These are phyloP conservation scores for Capsella bursapastoris DNA, from an alignment of 345 rosid genomes.

Conservation along the genomic window DNA sequence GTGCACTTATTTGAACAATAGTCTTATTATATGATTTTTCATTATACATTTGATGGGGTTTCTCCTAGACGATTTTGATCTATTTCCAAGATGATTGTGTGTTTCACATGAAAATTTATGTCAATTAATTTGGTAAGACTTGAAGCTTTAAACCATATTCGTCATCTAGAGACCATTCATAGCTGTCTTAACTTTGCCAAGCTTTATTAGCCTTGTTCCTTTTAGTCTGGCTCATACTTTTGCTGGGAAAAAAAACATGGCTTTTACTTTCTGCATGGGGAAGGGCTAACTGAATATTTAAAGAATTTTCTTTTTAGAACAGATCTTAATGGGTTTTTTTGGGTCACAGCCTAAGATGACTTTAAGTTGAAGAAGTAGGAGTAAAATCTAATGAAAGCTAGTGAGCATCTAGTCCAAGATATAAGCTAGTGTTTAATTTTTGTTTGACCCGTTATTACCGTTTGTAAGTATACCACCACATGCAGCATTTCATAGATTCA, in stretches of 20 bases:
- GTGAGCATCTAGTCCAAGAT: background rate
- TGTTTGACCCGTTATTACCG: constrained; percentile 40
- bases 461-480: constrained; percentile 13
- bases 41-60: background rate
- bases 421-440: constrained; percentile 7
- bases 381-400: background rate
- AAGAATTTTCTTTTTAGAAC: background rate
- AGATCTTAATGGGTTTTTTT: background rate
- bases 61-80: background rate
- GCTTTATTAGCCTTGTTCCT: background rate
- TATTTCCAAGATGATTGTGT: background rate
- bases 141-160: background rate
- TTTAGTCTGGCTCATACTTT: background rate
- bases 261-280: background rate
- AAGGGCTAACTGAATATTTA: constrained; percentile 1
- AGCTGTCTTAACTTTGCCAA: background rate
- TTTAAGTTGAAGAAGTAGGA: constrained; percentile 12
- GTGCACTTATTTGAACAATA: background rate
- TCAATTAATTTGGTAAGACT: background rate
- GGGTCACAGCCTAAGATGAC: constrained; percentile 19
- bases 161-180: background rate
- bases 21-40: background rate
- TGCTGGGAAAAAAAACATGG: background rate
- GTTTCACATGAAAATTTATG: background rate
- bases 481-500: constrained; percentile 32